phyloP scores from a whole-genome alignment of 2,329 filamentous ascomycete species.

The Sclerotinia borealis region DNA sequence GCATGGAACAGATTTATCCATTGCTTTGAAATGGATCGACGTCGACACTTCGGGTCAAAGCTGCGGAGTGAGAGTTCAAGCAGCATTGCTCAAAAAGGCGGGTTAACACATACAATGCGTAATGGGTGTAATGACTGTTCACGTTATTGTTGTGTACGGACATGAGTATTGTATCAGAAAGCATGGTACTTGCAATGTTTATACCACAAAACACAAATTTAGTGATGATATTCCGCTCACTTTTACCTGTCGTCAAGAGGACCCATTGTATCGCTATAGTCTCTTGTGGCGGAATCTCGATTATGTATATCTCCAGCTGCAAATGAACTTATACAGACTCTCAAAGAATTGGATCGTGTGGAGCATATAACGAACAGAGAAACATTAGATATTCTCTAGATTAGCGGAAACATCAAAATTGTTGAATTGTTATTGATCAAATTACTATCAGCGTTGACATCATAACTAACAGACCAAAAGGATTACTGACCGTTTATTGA shows the following conservation, averaged over 20 bases:
- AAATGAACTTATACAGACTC: too few relatives aligned
- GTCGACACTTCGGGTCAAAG: background rate
- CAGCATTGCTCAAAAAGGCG: background rate
- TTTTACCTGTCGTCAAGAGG: too few relatives aligned
- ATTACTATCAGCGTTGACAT: background rate
- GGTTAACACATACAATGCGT: background rate
- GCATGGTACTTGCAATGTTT: background rate
- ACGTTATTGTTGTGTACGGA: too few relatives aligned
- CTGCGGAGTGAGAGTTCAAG: background rate
- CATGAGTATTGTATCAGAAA: background rate
- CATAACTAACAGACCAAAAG: background rate
- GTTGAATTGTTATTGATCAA: background rate
- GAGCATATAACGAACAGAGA: background rate
- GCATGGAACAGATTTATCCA: background rate
- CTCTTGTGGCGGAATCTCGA: background rate
- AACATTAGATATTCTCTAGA: background rate
- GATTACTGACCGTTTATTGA: background rate
- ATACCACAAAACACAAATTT: too few relatives aligned
- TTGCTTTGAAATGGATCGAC: background rate
- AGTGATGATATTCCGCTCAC: too few relatives aligned
- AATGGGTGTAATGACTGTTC: background rate
- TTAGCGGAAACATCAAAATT: background rate
- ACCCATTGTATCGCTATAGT: too few relatives aligned
- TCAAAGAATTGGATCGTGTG: background rate
- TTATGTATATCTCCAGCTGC: background rate